Conservation (phyloP, 2,329 filamentous ascomycete species). For the Colletotrichum lini region DNA sequence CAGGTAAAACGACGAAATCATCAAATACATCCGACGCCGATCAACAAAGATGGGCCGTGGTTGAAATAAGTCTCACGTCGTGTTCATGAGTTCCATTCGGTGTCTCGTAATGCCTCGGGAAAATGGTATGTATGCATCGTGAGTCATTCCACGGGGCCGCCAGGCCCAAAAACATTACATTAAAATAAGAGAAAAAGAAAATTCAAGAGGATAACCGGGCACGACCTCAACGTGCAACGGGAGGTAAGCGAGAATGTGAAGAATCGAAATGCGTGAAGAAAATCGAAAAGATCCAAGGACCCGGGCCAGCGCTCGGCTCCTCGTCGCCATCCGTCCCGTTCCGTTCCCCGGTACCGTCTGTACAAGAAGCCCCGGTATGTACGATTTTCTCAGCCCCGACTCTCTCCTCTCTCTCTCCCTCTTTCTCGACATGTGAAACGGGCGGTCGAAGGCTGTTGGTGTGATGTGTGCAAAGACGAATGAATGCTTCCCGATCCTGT, state of each 20-base stretch:
- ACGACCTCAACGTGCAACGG: not conserved
- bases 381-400: constrained; percentile 20
- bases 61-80: no score
- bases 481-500: not conserved
- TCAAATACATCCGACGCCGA: not conserved
- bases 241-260: constrained; percentile 6
- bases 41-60: not conserved
- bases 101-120: not conserved
- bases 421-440: constrained; percentile 22
- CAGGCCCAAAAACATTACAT: constrained; percentile 41
- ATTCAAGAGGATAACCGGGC: not conserved
- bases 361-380: constrained; percentile 29
- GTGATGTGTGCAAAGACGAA: constrained; percentile 4
- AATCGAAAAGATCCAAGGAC: constrained; percentile 22
- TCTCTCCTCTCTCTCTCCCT: not conserved
- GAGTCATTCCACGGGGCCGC: constrained; percentile 36
- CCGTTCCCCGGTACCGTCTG: constrained; percentile 18
- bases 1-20: not conserved
- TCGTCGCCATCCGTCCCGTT: constrained; percentile 12
- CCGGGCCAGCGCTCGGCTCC: constrained; percentile 12
- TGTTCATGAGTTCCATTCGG: not conserved
- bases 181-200: constrained; percentile 15
- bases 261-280: constrained; percentile 17
- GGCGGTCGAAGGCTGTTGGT: constrained; percentile 11
- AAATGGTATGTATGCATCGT: constrained; percentile 38